Evolutionary conservation across 306 rosid species (phyloP), one percentile per base, ranked within the genome.

Genomic region (Cyamopsis tetragonoloba): DNA sequence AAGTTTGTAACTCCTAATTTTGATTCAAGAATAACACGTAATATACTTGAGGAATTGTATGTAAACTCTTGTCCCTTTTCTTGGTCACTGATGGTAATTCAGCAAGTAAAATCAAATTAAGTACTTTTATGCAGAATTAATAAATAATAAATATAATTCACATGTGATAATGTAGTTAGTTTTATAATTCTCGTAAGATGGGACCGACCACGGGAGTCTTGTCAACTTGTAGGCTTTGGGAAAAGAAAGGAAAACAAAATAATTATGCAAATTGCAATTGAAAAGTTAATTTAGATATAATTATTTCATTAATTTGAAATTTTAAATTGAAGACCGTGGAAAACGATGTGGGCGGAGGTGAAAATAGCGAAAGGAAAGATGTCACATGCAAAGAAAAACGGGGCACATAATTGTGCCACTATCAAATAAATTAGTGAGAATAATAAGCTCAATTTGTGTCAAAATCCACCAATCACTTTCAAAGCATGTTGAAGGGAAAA

Each of bases 331-430:
- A 71, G 22, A 19, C 34, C 35, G 60, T 83, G 48, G 30, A 57
- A 53, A 66, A 28, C 60, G 19, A 7, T 65, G 53, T 44, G 48
- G 46, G 60, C 26, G 43, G 17, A 28, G 12, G 48, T 47, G 38
- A 32, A 47, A 73, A 72, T 6, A 26, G 1, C n/a, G n/a, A 17
- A 32, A 17, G 11, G 20, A 41, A 19, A 37, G 23, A 32, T 50
- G 81, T 68, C 80, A 68, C 70, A 26, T 12, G 72, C 63, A 14
- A 48, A 50, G 88, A 82, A 79, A 85, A 79, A 43, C 19, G 11
- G 12, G 75, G 74, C 65, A 11, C 51, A 37, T 70, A 67, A 78
- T 77, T 69, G 30, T 3, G 66, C 22, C 37, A 7, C 55, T 17
- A n/a, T 1, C 17, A 60, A n/a, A 23, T 62, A 31, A 32, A 76